A percentile compares a stretch with the other conserved stretches of the same genome.
These are phyloP conservation scores for Acer negundo DNA, from an alignment of 345 rosid genomes.

Conservation along the genomic window DNA sequence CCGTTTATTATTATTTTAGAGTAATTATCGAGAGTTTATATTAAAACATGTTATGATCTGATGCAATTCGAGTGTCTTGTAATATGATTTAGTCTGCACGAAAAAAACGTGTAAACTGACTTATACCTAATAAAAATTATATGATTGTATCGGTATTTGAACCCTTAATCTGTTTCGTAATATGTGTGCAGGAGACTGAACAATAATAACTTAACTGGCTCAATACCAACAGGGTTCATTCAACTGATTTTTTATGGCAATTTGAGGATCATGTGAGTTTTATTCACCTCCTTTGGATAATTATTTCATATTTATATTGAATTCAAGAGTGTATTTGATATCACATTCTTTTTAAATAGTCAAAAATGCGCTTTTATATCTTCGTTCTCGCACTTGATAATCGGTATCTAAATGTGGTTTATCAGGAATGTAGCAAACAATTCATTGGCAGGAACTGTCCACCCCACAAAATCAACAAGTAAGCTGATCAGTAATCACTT, in stretches of 20 bases:
- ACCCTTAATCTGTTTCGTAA: background rate
- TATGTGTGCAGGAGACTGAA: slow-evolving; percentile 40
- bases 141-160: background rate
- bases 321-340: background rate
- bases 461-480: slow-evolving; percentile 29
- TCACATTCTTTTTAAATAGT: background rate
- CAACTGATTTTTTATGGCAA: slow-evolving; percentile 33
- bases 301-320: background rate
- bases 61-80: too few species aligned
- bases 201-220: slow-evolving; percentile 43
- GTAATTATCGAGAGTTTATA: background rate
- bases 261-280: slow-evolving; percentile 41
- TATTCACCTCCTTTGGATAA: background rate
- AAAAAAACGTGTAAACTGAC: too few species aligned
- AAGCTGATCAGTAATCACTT: background rate
- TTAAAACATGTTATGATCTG: too few species aligned
- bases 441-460: slow-evolving; percentile 34
- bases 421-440: slow-evolving; percentile 52
- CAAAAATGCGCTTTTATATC: background rate
- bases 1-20: background rate
- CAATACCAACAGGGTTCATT: slow-evolving; percentile 32
- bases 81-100: background rate
- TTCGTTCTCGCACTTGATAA: background rate
- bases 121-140: too few species aligned
- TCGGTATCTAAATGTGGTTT: background rate